Conservation (phyloP, 2,329 filamentous ascomycete species). For the Aspergillus sp. region DNA sequence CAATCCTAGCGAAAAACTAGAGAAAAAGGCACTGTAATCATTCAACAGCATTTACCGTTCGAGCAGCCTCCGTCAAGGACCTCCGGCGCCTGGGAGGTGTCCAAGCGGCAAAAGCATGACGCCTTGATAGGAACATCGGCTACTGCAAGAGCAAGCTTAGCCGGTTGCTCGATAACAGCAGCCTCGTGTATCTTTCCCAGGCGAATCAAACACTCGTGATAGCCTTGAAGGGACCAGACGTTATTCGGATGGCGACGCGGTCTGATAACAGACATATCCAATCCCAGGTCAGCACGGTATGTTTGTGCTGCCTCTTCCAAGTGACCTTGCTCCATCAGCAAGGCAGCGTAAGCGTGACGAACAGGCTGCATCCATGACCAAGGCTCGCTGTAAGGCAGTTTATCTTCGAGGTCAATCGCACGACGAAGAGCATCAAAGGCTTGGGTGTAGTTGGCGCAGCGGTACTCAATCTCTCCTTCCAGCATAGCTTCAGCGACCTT, state of each 20-base stretch:
- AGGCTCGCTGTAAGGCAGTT: constrained; percentile 67
- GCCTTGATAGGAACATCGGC: constrained; percentile 59
- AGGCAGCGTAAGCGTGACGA: constrained; percentile 66
- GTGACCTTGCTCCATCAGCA: constrained; percentile 64
- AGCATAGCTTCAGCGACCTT: constrained; percentile 63
- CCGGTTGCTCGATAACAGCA: constrained; percentile 43
- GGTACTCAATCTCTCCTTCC: constrained; percentile 70
- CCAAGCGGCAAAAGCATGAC: constrained; percentile 57
- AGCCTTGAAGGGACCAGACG: constrained; percentile 71
- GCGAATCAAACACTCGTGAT: constrained; percentile 64
- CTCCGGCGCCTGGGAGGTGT: constrained; percentile 14
- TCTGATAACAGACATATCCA: constrained; percentile 58
- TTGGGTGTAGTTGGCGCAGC: constrained; percentile 53
- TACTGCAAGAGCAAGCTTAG: constrained; percentile 52
- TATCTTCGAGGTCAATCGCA: constrained; percentile 60
- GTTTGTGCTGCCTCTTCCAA: constrained; percentile 54
- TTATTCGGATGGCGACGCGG: constrained; percentile 67
- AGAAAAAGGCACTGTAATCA: too few species aligned
- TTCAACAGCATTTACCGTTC: constrained; percentile 3
- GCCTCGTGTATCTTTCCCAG: constrained; percentile 51
- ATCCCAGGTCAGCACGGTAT: constrained; percentile 61
- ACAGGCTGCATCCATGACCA: constrained; percentile 78
- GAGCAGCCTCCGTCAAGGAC: background rate
- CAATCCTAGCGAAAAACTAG: too few species aligned
- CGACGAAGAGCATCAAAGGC: constrained; percentile 60